Conservation (phyloP, 768 basidiomycete species). For the Phlebiopsis flavidoalba region DNA sequence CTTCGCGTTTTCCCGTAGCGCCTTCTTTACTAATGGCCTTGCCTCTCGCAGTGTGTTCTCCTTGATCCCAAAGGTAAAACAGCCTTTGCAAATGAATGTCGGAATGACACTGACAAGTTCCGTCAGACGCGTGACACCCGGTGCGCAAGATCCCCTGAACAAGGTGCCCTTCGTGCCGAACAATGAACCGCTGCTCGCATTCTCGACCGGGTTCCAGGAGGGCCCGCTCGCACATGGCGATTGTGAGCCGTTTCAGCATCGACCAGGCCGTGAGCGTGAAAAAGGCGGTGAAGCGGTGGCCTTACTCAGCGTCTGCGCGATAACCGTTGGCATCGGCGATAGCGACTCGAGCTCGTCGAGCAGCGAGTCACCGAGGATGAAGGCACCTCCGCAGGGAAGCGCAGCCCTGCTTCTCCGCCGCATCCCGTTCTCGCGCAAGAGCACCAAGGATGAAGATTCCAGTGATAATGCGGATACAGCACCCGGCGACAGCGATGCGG, state of each 20-base stretch:
- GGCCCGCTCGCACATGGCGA: constrained; percentile 90
- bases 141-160: constrained; percentile 82
- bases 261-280: constrained; percentile 68
- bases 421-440: constrained; percentile 10
- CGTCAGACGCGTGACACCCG: constrained; percentile 71
- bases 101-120: not conserved
- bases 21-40: not conserved
- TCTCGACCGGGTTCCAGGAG: constrained; percentile 86
- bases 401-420: not conserved
- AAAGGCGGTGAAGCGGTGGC: constrained; percentile 74
- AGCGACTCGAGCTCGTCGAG: constrained; percentile 29
- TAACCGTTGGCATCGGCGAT: constrained; percentile 67
- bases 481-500: constrained; percentile 17
- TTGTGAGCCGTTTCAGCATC: constrained; percentile 46
- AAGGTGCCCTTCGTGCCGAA: constrained; percentile 83
- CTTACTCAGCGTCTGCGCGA: constrained; percentile 74
- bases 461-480: constrained; percentile 23
- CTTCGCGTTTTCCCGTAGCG: not conserved
- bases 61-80: constrained; percentile 65
- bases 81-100: not conserved
- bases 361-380: constrained; percentile 2
- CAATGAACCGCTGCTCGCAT: constrained; percentile 79
- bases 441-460: constrained; percentile 6
- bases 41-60: constrained; percentile 51
- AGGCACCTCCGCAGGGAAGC: constrained; percentile 1